phyloP scores from a whole-genome alignment of 2,329 filamentous ascomycete genomes.

The Stemphylium lycopersici region DNA sequence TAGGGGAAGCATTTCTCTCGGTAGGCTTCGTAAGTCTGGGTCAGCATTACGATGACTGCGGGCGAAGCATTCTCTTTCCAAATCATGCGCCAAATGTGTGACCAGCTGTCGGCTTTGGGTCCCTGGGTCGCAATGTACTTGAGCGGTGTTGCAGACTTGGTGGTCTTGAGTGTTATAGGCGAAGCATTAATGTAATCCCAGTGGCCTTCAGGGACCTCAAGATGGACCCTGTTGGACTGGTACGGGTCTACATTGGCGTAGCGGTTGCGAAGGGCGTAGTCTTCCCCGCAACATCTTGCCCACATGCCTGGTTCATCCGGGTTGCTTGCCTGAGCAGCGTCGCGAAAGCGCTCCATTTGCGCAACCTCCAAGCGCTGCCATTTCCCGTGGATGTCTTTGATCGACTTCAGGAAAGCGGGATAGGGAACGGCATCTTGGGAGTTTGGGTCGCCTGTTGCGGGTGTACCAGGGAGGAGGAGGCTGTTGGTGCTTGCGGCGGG shows the following conservation, averaged over 20 bases:
- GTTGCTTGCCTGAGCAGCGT: conserved; percentile 48
- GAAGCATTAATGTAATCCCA: conserved; percentile 61
- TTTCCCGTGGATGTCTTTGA: conserved; percentile 62
- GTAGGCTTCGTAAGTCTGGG: conserved; percentile 79
- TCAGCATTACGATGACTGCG: conserved; percentile 92
- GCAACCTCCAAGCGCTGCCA: conserved; percentile 68
- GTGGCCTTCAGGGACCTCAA: conserved; percentile 73
- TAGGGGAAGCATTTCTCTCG: conserved; percentile 89
- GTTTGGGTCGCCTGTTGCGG: conserved; percentile 17
- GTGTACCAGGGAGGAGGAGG: conserved; percentile 30
- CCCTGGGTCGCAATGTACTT: conserved; percentile 94
- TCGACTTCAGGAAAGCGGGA: conserved; percentile 61
- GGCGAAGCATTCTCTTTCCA: conserved; percentile 74
- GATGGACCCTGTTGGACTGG: conserved; percentile 81
- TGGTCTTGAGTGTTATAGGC: conserved; percentile 52
- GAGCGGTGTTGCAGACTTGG: conserved; percentile 49
- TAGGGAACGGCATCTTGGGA: conserved; percentile 41
- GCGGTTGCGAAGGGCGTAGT: conserved; percentile 72
- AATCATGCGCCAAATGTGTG: conserved; percentile 95
- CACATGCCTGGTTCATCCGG: conserved; percentile 58
- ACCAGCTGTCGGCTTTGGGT: conserved; percentile 75
- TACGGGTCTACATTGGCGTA: conserved; percentile 92
- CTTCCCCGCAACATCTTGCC: conserved; percentile 63
- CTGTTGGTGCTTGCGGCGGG: conserved; percentile 42
- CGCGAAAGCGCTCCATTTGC: conserved; percentile 60